phyloP scores from a whole-genome alignment of 768 basidiomycete species.

The Suillus clintonianus region DNA sequence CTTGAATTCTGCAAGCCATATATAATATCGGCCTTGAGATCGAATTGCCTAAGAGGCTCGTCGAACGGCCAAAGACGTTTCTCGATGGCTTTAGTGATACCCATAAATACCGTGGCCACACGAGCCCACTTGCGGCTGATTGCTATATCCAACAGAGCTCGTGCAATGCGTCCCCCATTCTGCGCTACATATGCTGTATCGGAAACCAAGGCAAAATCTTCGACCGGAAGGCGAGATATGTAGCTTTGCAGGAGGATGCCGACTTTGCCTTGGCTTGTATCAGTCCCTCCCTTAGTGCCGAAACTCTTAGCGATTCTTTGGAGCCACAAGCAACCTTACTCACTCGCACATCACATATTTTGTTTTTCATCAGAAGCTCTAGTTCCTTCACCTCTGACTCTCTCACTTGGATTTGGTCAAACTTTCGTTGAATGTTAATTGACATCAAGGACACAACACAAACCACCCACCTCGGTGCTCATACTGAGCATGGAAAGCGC shows the following conservation, averaged over 20 bases:
- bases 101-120: slow-evolving; percentile 76
- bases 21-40: slow-evolving; percentile 74
- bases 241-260: slow-evolving; percentile 92
- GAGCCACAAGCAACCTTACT: slow-evolving; percentile 13
- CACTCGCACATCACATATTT: slow-evolving; percentile 85
- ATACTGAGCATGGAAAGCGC: slow-evolving; percentile 81
- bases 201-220: slow-evolving; percentile 96
- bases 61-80: slow-evolving; percentile 94
- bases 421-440: slow-evolving; percentile 46
- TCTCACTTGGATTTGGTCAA: slow-evolving; percentile 91
- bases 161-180: slow-evolving; percentile 90
- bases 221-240: slow-evolving; percentile 77
- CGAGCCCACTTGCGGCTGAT: slow-evolving; percentile 92
- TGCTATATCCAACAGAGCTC: slow-evolving; percentile 94
- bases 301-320: not conserved
- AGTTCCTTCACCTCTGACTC: slow-evolving; percentile 89
- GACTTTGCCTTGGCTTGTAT: slow-evolving; percentile 79
- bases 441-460: not conserved
- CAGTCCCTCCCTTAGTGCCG: slow-evolving; percentile 56
- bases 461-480: slow-evolving; percentile 78
- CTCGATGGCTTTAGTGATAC: slow-evolving; percentile 91
- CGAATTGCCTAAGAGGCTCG: slow-evolving; percentile 83
- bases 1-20: slow-evolving; percentile 79
- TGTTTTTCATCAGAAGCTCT: slow-evolving; percentile 59
- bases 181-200: slow-evolving; percentile 94